Percentiles rank a stretch among this genome's conserved stretches.
Evolutionary conservation across 106 monocot genomes (phyloP).

Genomic region (Dendrobium huoshanense): DNA sequence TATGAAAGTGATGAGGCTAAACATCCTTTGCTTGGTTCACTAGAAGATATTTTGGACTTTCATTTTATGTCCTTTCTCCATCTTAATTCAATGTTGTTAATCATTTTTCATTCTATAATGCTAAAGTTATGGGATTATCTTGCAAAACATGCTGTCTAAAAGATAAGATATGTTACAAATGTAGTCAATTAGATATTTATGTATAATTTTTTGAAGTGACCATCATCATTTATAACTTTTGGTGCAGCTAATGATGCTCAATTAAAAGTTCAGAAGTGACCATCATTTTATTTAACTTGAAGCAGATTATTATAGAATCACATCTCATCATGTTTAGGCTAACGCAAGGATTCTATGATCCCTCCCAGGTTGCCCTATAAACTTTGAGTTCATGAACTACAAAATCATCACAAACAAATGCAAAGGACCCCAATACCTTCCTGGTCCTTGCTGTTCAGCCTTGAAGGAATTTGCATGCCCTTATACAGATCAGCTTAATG

Average conservation of each 20-base stretch:
- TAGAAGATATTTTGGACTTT: background rate
- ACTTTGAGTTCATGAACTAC: slow-evolving; percentile 28
- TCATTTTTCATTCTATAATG: background rate
- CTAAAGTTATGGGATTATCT: background rate
- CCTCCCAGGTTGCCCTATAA: slow-evolving; percentile 21
- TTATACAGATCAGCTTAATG: slow-evolving; percentile 17
- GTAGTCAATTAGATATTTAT: no score
- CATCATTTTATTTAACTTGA: no score
- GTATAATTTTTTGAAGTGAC: no score
- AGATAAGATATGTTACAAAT: no score
- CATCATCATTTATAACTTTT: no score
- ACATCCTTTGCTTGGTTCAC: background rate
- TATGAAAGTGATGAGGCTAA: background rate
- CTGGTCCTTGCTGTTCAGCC: slow-evolving; percentile 9
- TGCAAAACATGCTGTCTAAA: background rate
- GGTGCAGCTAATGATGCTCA: no score
- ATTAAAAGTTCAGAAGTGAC: no score
- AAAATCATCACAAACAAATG: slow-evolving; percentile 23
- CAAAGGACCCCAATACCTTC: slow-evolving; percentile 21
- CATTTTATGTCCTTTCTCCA: background rate
- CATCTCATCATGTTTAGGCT: background rate
- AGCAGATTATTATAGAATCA: no score
- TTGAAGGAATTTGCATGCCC: slow-evolving; percentile 23
- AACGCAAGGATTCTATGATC: background rate
- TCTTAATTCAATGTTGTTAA: background rate